A percentile compares a stretch with the other conserved stretches of the same genome.
phyloP scores from a whole-genome alignment of 768 basidiomycete genomes.

The Neoboletus brunneissimus region DNA sequence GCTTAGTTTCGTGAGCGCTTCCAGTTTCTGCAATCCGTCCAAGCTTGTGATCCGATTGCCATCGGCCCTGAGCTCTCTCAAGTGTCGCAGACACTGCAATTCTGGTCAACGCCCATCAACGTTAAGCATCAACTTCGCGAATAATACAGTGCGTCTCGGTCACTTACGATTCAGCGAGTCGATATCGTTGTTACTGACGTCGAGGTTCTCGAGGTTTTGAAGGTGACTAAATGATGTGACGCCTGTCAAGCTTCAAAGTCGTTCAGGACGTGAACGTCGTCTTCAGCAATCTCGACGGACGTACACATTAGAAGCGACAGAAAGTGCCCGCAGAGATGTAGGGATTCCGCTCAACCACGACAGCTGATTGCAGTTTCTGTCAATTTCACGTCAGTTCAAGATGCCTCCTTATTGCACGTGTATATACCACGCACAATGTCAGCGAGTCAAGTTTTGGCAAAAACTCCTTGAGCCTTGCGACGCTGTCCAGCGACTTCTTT shows the following conservation, averaged over 20 bases:
- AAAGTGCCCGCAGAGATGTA: conserved; percentile 66
- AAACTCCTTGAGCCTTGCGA: conserved; percentile 82
- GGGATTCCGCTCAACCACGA: conserved; percentile 82
- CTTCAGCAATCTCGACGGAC: conserved; percentile 10
- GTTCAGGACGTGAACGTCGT: conserved; percentile 15
- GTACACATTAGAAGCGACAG: conserved; percentile 72
- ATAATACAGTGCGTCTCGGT: background rate
- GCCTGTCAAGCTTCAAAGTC: conserved; percentile 62
- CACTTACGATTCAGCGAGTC: conserved; percentile 83
- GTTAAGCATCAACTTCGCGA: background rate
- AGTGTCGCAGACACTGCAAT: conserved; percentile 75
- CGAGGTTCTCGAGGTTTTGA: conserved; percentile 79
- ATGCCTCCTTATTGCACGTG: background rate
- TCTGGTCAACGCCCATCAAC: conserved; percentile 48
- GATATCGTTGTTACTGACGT: conserved; percentile 87
- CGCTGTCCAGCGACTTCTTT: conserved; percentile 56
- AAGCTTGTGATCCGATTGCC: conserved; percentile 73
- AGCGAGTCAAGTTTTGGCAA: conserved; percentile 74
- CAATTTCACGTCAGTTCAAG: conserved; percentile 16
- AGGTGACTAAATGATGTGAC: conserved; percentile 89
- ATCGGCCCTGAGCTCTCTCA: conserved; percentile 90
- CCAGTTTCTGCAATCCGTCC: conserved; percentile 76
- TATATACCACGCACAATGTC: conserved; percentile 58
- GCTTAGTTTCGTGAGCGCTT: conserved; percentile 80
- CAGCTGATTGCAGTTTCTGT: conserved; percentile 70